phyloP scores from a whole-genome alignment of 495 filamentous ascomycete genomes.

The Niebla homalea region DNA sequence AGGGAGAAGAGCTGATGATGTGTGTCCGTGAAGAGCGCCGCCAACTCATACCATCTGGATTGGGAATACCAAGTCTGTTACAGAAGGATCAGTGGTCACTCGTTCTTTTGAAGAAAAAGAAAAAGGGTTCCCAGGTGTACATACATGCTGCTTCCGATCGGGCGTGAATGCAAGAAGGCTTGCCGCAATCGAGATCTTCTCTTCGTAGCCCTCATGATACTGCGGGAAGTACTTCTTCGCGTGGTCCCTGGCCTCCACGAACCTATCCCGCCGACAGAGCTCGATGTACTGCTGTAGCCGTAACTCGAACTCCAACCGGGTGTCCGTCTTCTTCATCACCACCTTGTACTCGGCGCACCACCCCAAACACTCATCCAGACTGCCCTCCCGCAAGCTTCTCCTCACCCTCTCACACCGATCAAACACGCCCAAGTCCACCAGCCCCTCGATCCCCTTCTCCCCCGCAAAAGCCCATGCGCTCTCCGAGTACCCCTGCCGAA shows the following conservation, averaged over 20 bases:
- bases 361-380: constrained; percentile 60
- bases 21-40: constrained; percentile 71
- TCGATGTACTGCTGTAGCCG: constrained; percentile 95
- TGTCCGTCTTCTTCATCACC: constrained; percentile 69
- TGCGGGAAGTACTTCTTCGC: constrained; percentile 66
- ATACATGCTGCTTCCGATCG: constrained; percentile 39
- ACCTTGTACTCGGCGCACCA: constrained; percentile 93
- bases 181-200: constrained; percentile 57
- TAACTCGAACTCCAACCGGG: constrained; percentile 85
- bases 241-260: constrained; percentile 64
- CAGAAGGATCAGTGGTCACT: constrained; percentile 8
- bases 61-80: constrained; percentile 56
- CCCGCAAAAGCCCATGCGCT: constrained; percentile 62
- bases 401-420: constrained; percentile 66
- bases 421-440: constrained; percentile 87
- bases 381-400: constrained; percentile 53
- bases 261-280: constrained; percentile 57
- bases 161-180: constrained; percentile 65
- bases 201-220: constrained; percentile 50
- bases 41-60: constrained; percentile 59
- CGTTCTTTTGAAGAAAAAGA: not conserved
- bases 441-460: constrained; percentile 56
- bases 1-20: constrained; percentile 81
- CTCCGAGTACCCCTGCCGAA: constrained; percentile 67
- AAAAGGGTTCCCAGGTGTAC: constrained; percentile 41